A percentile compares a stretch with the other conserved stretches of the same genome.
These are phyloP conservation scores for Fraxinus paxiana DNA, from an alignment of 305 asterid species.

Conservation along the genomic window DNA sequence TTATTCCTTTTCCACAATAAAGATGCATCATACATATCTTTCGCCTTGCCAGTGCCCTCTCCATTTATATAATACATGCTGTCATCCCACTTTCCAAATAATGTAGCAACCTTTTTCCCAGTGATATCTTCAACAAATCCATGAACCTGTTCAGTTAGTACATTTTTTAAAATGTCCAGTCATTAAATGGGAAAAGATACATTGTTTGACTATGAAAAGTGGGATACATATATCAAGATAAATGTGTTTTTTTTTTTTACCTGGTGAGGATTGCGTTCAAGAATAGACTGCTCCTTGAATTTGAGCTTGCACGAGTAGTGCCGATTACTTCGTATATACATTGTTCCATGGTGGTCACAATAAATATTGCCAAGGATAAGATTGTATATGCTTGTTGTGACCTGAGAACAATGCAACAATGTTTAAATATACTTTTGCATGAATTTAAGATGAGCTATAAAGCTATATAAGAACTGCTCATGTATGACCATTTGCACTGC, in stretches of 20 bases:
- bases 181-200: background rate
- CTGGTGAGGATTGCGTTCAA: constrained; percentile 93
- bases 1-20: background rate
- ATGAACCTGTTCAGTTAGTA: background rate
- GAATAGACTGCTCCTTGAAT: background rate
- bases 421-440: background rate
- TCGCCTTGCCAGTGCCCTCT: background rate
- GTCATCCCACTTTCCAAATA: background rate
- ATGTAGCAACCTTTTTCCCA: background rate
- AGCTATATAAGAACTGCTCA: background rate
- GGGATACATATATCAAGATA: background rate
- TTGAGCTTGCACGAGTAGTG: constrained; percentile 35
- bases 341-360: constrained; percentile 84
- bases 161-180: background rate
- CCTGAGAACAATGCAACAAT: constrained; percentile 41
- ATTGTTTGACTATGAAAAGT: background rate
- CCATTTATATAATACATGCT: background rate
- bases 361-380: constrained; percentile 82
- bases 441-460: background rate
- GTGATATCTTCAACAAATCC: background rate
- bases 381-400: constrained; percentile 80
- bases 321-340: constrained; percentile 78
- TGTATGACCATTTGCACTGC: background rate
- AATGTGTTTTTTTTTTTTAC: constrained; percentile 21
- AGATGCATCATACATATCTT: background rate